Conservation (phyloP, 495 filamentous ascomycete genomes). For the Peziza echinospora region DNA sequence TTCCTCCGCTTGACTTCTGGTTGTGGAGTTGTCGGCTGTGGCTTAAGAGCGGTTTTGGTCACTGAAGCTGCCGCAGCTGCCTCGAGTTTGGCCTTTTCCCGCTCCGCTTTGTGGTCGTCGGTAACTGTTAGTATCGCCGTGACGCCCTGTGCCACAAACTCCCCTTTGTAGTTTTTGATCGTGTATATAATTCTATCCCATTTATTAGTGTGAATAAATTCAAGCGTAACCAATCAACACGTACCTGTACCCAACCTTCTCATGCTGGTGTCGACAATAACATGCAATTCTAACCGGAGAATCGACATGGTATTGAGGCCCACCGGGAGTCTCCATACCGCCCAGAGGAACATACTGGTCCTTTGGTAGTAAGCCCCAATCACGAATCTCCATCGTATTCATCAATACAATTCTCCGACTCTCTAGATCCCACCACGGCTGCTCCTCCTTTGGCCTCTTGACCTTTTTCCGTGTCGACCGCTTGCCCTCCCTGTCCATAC, state of each 20-base stretch:
- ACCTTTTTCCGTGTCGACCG: conserved; percentile 72
- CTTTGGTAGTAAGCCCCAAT: conserved; percentile 37
- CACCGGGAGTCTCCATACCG: conserved; percentile 27
- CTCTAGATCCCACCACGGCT: conserved; percentile 58
- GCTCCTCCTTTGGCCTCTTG: conserved; percentile 67
- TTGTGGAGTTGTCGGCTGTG: conserved; percentile 7
- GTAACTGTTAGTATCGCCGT: conserved; percentile 82
- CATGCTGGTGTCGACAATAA: conserved; percentile 82
- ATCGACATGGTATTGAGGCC: conserved; percentile 47
- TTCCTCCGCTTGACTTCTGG: conserved; percentile 7
- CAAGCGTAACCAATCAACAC: conserved; percentile 8
- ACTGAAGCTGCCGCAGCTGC: conserved; percentile 11
- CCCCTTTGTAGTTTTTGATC: conserved; percentile 53
- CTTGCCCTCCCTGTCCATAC: conserved; percentile 70
- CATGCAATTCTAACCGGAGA: conserved; percentile 91
- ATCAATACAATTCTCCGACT: conserved; percentile 69
- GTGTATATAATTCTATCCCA: conserved; percentile 60
- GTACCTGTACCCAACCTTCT: conserved; percentile 71
- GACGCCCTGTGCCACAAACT: conserved; percentile 61
- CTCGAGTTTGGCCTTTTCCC: conserved; percentile 7
- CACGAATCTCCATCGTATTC: conserved; percentile 77
- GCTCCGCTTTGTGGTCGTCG: conserved; percentile 81
- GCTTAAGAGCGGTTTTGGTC: conserved; percentile 9
- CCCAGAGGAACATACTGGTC: conserved; percentile 11
- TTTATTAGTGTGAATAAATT: conserved; percentile 6